Percentiles rank a stretch among this genome's conserved stretches.
These are phyloP conservation scores for Cucumis melo DNA, from an alignment of 306 rosid species.

Conservation along the genomic window DNA sequence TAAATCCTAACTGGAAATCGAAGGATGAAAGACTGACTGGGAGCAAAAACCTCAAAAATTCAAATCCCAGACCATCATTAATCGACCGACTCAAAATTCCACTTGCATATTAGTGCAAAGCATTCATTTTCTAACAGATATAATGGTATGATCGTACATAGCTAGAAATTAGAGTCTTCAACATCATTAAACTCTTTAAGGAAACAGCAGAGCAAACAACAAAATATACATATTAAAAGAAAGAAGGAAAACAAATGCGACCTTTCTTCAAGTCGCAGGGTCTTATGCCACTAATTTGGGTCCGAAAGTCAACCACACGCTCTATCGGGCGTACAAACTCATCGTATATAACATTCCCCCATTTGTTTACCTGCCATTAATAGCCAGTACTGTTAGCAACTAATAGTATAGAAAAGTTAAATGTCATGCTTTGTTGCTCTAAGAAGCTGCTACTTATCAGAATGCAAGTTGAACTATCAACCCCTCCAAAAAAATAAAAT, in stretches of 20 bases:
- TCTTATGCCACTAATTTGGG: slow-evolving; percentile 82
- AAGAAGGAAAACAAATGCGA: slow-evolving; percentile 15
- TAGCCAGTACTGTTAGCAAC: slow-evolving; percentile 7
- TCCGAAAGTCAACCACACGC: slow-evolving; percentile 74
- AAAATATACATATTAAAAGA: background rate
- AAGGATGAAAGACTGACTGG: background rate
- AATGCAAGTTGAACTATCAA: background rate
- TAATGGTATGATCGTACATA: background rate
- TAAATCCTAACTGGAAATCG: background rate
- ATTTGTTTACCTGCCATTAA: slow-evolving; percentile 66
- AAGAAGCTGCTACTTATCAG: background rate
- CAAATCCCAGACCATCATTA: background rate
- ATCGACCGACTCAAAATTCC: background rate
- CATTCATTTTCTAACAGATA: background rate
- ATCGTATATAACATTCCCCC: slow-evolving; percentile 85
- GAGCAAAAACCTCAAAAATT: background rate
- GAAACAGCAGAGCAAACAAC: background rate
- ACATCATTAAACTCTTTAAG: background rate
- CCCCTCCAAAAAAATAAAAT: background rate
- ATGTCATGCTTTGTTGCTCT: background rate
- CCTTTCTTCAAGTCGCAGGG: slow-evolving; percentile 79
- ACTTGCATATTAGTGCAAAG: background rate
- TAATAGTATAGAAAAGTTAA: background rate
- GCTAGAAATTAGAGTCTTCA: background rate
- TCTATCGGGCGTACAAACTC: slow-evolving; percentile 83